Percentiles rank a stretch among this genome's conserved stretches.
phyloP scores from a whole-genome alignment of 768 basidiomycete species.

The Tephrocybe sp. region DNA sequence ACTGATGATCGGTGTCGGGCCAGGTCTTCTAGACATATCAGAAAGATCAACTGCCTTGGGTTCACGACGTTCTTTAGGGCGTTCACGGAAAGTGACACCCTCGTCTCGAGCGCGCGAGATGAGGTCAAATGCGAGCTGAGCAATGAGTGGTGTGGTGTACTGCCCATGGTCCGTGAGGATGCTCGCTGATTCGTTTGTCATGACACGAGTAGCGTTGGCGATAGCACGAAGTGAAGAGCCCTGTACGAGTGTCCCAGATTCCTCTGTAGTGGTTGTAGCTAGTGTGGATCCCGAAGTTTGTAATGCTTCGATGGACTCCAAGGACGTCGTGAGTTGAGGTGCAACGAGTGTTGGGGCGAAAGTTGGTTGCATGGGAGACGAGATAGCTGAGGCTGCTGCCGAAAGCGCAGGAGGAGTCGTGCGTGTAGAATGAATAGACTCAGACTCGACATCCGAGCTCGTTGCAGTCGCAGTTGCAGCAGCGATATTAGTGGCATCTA shows the following conservation, averaged over 20 bases:
- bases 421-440: constrained; percentile 31
- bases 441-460: constrained; percentile 33
- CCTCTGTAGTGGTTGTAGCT: constrained; percentile 21
- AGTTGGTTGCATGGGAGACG: constrained; percentile 38
- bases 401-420: constrained; percentile 22
- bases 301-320: constrained; percentile 27
- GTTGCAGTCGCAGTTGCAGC: constrained; percentile 8
- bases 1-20: constrained; percentile 43
- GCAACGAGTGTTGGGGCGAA: constrained; percentile 40
- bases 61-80: constrained; percentile 48
- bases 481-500: constrained; percentile 11
- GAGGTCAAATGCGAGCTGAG: constrained; percentile 62
- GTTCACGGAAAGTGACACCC: constrained; percentile 46
- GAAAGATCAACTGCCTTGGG: constrained; percentile 10
- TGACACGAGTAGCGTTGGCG: constrained; percentile 80
- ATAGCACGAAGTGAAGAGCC: constrained; percentile 74
- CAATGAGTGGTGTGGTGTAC: constrained; percentile 61
- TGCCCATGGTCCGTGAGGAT: constrained; percentile 69
- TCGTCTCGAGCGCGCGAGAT: constrained; percentile 68
- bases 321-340: constrained; percentile 41
- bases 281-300: constrained; percentile 19
- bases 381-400: constrained; percentile 26
- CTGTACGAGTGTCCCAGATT: constrained; percentile 39
- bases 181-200: constrained; percentile 75
- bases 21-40: constrained; percentile 26